A percentile compares a stretch with the other conserved stretches of the same genome.
Conservation (phyloP, 164 flowering plant genomes). For the Stephania cephalantha region DNA sequence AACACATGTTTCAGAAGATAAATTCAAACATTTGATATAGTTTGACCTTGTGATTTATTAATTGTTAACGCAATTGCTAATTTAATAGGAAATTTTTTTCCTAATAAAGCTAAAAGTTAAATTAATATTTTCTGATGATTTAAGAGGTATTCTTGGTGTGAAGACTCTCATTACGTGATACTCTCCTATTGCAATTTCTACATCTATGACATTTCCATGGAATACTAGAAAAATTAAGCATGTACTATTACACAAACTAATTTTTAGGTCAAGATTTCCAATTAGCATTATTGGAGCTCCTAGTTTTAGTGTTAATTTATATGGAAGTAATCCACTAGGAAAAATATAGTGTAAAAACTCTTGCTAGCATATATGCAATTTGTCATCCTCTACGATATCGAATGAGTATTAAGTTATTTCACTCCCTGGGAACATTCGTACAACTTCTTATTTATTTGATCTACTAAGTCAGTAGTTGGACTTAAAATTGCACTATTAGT, state of each 20-base stretch:
- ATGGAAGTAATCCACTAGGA: conserved; percentile 1
- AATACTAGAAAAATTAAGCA: not conserved
- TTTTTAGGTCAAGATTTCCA: conserved; percentile 1
- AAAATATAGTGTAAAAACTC: not conserved
- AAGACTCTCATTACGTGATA: not conserved
- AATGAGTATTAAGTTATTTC: conserved; percentile 4
- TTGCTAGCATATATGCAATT: not conserved
- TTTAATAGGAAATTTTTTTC: not conserved
- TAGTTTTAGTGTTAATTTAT: not conserved
- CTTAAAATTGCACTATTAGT: not conserved
- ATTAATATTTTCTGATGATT: not conserved
- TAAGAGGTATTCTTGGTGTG: not conserved
- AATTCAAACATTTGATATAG: not conserved
- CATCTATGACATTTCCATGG: not conserved
- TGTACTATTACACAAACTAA: not conserved
- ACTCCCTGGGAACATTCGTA: not conserved
- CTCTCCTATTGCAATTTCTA: not conserved
- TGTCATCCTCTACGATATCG: conserved; percentile 5
- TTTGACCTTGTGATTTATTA: not conserved
- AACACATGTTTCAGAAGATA: not conserved
- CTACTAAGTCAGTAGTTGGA: not conserved
- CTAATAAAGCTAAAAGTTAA: not conserved
- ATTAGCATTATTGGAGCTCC: conserved; percentile 2
- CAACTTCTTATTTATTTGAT: not conserved
- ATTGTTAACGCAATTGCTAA: not conserved